phyloP scores from a whole-genome alignment of 192 early-diverging fungal species.

The Mortierella claussenii region DNA sequence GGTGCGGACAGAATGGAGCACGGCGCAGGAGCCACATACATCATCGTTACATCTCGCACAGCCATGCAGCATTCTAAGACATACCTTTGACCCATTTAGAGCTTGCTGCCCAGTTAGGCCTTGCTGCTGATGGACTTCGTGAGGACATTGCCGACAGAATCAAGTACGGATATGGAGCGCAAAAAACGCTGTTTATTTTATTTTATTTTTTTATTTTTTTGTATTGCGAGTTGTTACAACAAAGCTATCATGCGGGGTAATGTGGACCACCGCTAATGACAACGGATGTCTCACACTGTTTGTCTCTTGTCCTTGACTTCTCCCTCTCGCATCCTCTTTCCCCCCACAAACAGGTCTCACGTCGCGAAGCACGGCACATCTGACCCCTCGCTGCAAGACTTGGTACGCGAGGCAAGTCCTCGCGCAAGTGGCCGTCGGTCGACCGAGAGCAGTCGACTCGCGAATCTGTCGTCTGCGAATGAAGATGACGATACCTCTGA shows the following conservation, averaged over 20 bases:
- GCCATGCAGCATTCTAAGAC: not conserved
- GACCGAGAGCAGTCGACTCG: slow-evolving; percentile 10
- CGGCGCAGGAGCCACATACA: not conserved
- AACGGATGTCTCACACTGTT: not conserved
- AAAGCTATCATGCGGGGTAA: not conserved
- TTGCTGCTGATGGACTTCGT: slow-evolving; percentile 31
- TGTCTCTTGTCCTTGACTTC: no score
- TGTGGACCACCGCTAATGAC: not conserved
- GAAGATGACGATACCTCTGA: slow-evolving; percentile 22
- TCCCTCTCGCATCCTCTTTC: no score
- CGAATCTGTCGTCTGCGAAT: slow-evolving; percentile 20
- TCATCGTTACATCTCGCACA: not conserved
- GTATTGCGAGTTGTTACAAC: no score
- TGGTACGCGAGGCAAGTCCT: slow-evolving; percentile 20
- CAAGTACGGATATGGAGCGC: no score
- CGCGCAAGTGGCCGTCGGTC: slow-evolving; percentile 8
- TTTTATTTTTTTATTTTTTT: no score
- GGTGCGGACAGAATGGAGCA: slow-evolving; percentile 5
- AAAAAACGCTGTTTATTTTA: no score
- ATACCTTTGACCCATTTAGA: not conserved
- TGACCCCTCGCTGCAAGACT: slow-evolving; percentile 16
- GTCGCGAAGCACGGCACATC: slow-evolving; percentile 11
- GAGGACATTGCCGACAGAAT: slow-evolving; percentile 42
- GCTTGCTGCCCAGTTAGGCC: slow-evolving; percentile 17
- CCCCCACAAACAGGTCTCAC: slow-evolving; percentile 12